Percentiles rank a stretch among this genome's conserved stretches.
phyloP scores from a whole-genome alignment of 108 stramenopile species.

The Cyclotella sp. region DNA sequence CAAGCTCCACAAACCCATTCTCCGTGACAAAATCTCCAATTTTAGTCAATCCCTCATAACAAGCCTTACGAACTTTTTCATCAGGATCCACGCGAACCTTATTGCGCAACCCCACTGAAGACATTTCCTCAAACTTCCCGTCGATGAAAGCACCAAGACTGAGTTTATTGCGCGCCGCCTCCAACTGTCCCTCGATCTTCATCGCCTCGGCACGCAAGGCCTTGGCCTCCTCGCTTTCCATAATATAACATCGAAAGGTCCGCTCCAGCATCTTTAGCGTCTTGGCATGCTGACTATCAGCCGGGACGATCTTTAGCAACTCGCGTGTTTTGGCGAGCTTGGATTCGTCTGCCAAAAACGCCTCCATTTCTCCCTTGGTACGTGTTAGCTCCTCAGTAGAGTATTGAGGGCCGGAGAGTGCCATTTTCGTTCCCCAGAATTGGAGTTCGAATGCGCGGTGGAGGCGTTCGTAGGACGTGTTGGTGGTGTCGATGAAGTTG shows the following conservation, averaged over 20 bases:
- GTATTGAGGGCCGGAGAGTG: conserved; percentile 55
- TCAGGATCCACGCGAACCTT: conserved; percentile 55
- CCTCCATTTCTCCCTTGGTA: conserved; percentile 78
- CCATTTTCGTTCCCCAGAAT: conserved; percentile 89
- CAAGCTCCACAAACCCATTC: conserved; percentile 76
- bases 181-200: conserved; percentile 63
- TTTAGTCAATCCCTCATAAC: conserved; percentile 68
- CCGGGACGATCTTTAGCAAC: conserved; percentile 28
- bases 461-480: conserved; percentile 57
- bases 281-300: conserved; percentile 32
- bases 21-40: conserved; percentile 70
- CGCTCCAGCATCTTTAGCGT: conserved; percentile 60
- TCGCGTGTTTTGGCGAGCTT: conserved; percentile 51
- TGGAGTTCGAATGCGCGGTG: conserved; percentile 71
- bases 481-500: conserved; percentile 64
- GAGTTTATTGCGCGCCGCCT: conserved; percentile 63
- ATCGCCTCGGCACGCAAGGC: conserved; percentile 57
- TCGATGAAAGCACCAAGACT: conserved; percentile 50
- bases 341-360: conserved; percentile 56
- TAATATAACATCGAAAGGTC: conserved; percentile 66
- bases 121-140: conserved; percentile 59
- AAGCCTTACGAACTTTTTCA: conserved; percentile 63
- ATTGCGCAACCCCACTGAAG: conserved; percentile 69
- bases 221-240: conserved; percentile 59
- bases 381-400: conserved; percentile 58